Evolutionary conservation across 169 alveolate genomes (phyloP).

Genomic region (Plasmodium gallinaceum): DNA sequence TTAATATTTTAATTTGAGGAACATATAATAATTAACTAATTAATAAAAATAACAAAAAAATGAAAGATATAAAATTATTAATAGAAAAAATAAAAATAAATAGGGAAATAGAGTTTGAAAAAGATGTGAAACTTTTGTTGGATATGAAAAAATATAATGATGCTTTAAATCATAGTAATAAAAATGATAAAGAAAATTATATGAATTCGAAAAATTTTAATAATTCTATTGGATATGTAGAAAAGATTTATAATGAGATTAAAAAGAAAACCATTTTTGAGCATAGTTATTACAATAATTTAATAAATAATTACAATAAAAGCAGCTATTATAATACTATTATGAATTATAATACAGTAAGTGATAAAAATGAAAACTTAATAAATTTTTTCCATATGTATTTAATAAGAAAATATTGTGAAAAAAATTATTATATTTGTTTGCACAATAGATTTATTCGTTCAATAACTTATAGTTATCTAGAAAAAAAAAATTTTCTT

Average conservation of each 20-base stretch:
- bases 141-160: constrained; percentile 33
- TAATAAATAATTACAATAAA: constrained; percentile 26
- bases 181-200: neutral
- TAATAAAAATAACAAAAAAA: constrained; percentile 5
- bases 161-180: neutral
- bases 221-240: constrained; percentile 9
- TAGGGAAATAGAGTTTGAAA: constrained; percentile 61
- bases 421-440: constrained; percentile 16
- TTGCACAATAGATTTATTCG: constrained; percentile 32
- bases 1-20: no score
- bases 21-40: no score
- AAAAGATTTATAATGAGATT: neutral
- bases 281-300: constrained; percentile 32
- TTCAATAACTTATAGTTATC: constrained; percentile 3
- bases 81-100: constrained; percentile 9
- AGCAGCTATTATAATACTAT: constrained; percentile 10
- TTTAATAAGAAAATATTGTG: constrained; percentile 50
- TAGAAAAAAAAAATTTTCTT: constrained; percentile 2
- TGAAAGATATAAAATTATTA: constrained; percentile 42
- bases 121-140: constrained; percentile 39
- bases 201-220: neutral
- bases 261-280: constrained; percentile 27
- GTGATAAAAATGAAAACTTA: constrained; percentile 5
- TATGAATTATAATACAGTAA: neutral
- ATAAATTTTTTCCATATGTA: constrained; percentile 32